Evolutionary conservation across 176 grass and related monocot genomes (phyloP).

Genomic region (Phyllostachys edulis): DNA sequence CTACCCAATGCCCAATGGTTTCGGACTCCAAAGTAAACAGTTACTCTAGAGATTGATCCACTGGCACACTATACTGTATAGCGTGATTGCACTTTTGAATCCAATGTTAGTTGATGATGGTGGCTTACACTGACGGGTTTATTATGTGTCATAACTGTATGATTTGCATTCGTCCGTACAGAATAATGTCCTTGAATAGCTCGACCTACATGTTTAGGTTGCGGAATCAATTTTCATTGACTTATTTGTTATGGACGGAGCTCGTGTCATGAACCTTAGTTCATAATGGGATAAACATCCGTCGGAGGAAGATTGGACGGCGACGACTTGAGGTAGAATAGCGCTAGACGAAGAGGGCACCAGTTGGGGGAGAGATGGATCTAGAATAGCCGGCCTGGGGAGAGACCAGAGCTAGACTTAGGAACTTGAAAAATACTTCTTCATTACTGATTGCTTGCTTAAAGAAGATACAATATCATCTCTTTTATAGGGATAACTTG

Average conservation of each 20-base stretch:
- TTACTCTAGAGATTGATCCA: slow-evolving; percentile 20
- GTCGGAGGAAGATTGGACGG: no score
- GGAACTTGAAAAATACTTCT: no score
- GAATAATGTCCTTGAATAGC: neutral
- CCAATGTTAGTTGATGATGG: slow-evolving; percentile 5
- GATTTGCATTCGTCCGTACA: neutral
- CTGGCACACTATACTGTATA: neutral
- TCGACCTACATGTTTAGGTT: neutral
- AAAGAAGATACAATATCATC: no score
- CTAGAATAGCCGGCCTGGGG: no score
- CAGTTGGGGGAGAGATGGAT: no score
- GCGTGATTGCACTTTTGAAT: neutral
- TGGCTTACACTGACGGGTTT: neutral
- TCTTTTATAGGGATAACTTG: no score
- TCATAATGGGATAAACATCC: no score
- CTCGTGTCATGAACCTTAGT: no score
- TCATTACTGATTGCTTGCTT: no score
- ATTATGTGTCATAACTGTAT: neutral
- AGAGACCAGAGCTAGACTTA: no score
- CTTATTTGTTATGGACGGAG: neutral
- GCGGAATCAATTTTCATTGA: neutral
- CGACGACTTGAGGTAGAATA: no score
- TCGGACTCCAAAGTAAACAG: slow-evolving; percentile 26
- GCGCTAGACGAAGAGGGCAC: no score
- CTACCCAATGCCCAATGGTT: slow-evolving; percentile 30